phyloP scores from a whole-genome alignment of 1,284 basidiomycete species.

The Papiliotrema nemorosa region DNA sequence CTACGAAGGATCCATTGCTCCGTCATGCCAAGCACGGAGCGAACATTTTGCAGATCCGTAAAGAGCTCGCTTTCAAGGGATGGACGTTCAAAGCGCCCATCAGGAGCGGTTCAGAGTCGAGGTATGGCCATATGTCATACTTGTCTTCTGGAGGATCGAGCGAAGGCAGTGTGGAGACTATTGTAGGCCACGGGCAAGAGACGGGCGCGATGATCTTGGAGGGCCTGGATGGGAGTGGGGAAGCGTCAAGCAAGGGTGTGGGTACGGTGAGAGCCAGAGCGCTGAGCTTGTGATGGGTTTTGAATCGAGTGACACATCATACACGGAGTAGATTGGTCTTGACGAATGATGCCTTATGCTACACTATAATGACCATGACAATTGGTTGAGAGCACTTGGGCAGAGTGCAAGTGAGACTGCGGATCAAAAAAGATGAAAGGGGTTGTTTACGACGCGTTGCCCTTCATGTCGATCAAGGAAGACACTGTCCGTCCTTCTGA shows the following conservation, averaged over 20 bases:
- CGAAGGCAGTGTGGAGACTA: constrained; percentile 10
- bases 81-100: constrained; percentile 43
- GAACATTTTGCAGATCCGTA: constrained; percentile 82
- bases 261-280: constrained; percentile 23
- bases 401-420: no score
- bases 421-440: no score
- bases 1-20: constrained; percentile 82
- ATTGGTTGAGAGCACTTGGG: no score
- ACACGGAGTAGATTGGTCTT: no score
- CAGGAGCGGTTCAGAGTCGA: constrained; percentile 1
- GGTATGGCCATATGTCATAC: constrained; percentile 16
- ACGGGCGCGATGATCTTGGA: constrained; percentile 1
- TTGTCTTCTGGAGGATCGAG: constrained; percentile 4
- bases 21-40: constrained; percentile 77
- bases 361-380: no score
- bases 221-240: constrained; percentile 7
- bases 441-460: no score
- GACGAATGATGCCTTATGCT: no score
- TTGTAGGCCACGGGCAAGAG: constrained; percentile 6
- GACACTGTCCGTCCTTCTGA: no score
- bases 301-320: neutral
- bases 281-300: constrained; percentile 14
- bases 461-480: no score
- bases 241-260: constrained; percentile 6
- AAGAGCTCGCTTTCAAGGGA: constrained; percentile 56